phyloP scores from a whole-genome alignment of 352 stramenopile species.

The Phytopythium ostracodes region DNA sequence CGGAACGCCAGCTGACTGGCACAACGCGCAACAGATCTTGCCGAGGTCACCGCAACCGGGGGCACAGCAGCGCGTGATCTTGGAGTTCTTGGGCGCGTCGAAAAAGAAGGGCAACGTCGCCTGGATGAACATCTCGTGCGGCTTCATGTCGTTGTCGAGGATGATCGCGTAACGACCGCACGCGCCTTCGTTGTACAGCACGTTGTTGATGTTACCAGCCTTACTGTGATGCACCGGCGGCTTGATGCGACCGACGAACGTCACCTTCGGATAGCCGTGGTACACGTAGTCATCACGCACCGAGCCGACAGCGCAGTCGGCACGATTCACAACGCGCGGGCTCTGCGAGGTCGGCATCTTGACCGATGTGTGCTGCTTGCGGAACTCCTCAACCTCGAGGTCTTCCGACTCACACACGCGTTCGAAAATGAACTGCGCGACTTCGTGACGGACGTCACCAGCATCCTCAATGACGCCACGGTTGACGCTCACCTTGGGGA shows the following conservation, averaged over 20 bases:
- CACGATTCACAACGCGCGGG: slow-evolving; percentile 39
- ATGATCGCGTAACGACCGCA: slow-evolving; percentile 69
- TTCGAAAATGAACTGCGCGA: slow-evolving; percentile 77
- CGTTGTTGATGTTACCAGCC: slow-evolving; percentile 82
- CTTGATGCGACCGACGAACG: slow-evolving; percentile 64
- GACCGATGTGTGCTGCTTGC: slow-evolving; percentile 64
- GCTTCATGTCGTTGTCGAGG: slow-evolving; percentile 83
- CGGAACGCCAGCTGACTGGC: slow-evolving; percentile 54
- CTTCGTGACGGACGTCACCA: slow-evolving; percentile 63
- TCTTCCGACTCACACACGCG: slow-evolving; percentile 65
- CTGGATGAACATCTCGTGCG: slow-evolving; percentile 73
- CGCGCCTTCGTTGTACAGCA: slow-evolving; percentile 76
- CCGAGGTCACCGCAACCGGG: slow-evolving; percentile 63
- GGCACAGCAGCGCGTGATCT: slow-evolving; percentile 54
- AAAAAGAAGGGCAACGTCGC: slow-evolving; percentile 71
- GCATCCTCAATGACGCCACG: slow-evolving; percentile 64
- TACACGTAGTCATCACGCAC: slow-evolving; percentile 73
- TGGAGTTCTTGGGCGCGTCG: slow-evolving; percentile 57
- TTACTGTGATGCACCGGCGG: slow-evolving; percentile 71
- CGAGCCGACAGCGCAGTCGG: slow-evolving; percentile 58
- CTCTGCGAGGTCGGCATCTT: slow-evolving; percentile 54
- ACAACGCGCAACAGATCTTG: slow-evolving; percentile 74
- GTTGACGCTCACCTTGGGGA: slow-evolving; percentile 64
- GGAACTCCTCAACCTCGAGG: slow-evolving; percentile 68
- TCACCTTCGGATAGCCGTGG: slow-evolving; percentile 53